Evolutionary conservation across 2,329 filamentous ascomycete genomes (phyloP).

Genomic region (Alternaria triticina): DNA sequence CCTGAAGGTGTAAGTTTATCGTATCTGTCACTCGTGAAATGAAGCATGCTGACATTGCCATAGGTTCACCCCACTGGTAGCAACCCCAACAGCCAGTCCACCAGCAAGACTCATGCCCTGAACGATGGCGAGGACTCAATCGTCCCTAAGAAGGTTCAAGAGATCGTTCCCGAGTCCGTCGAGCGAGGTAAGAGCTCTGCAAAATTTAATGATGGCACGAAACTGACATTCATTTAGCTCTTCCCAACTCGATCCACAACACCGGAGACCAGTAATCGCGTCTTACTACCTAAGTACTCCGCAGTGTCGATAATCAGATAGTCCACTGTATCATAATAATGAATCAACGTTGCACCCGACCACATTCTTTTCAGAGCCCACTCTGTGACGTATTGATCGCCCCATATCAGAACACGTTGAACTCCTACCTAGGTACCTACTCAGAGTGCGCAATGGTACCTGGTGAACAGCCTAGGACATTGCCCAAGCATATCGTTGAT

Average conservation of each 20-base stretch:
- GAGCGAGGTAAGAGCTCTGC: conserved; percentile 39
- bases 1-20: conserved; percentile 41
- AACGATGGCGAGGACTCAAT: conserved; percentile 46
- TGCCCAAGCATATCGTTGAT: too few species aligned
- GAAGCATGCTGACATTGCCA: neutral
- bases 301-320: neutral
- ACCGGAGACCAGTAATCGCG: conserved; percentile 36
- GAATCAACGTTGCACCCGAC: neutral
- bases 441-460: too few species aligned
- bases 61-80: conserved; percentile 48
- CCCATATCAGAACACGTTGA: too few species aligned
- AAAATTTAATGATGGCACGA: neutral
- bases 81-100: conserved; percentile 43
- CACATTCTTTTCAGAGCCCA: too few species aligned
- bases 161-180: conserved; percentile 53
- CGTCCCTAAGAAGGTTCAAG: conserved; percentile 53
- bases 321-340: neutral
- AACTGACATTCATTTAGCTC: conserved; percentile 8
- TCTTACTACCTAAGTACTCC: too few species aligned
- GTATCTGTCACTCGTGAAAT: neutral
- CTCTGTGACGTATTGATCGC: too few species aligned
- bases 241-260: conserved; percentile 54
- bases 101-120: conserved; percentile 48
- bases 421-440: too few species aligned
- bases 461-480: too few species aligned